Percentiles rank a stretch among this genome's conserved stretches.
These are phyloP conservation scores for Selenicereus undatus DNA, from an alignment of 148 eudicot species.

Conservation along the genomic window DNA sequence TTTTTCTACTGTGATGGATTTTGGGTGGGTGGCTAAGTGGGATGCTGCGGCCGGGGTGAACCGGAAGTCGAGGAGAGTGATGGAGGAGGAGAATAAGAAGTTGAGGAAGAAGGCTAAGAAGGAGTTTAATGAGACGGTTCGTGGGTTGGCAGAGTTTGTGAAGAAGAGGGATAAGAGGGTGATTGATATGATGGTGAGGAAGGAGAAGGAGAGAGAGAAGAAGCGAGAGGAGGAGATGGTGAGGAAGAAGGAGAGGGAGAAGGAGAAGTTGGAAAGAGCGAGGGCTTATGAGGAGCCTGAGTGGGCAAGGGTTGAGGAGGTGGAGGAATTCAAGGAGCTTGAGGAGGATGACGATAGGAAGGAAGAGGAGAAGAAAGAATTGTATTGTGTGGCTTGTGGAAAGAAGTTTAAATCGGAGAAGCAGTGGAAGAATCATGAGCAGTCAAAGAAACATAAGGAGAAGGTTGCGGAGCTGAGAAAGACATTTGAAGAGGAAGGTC, in stretches of 20 bases:
- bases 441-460: constrained; percentile 95
- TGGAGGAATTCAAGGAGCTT: constrained; percentile 30
- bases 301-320: constrained; percentile 74
- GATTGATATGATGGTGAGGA: constrained; percentile 84
- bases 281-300: constrained; percentile 65
- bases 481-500: constrained; percentile 58
- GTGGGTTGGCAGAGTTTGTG: constrained; percentile 91
- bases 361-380: constrained; percentile 58
- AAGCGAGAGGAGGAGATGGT: constrained; percentile 66
- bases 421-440: constrained; percentile 97
- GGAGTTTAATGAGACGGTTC: constrained; percentile 87
- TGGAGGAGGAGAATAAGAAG: constrained; percentile 99
- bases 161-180: constrained; percentile 99
- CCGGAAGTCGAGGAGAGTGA: constrained; percentile 73
- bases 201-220: constrained; percentile 82
- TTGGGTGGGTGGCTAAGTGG: constrained; percentile 79
- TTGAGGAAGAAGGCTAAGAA: constrained; percentile 80
- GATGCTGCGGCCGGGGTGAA: constrained; percentile 62
- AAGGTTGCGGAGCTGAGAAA: constrained; percentile 80
- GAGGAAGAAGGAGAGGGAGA: constrained; percentile 63
- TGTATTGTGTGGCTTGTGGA: constrained; percentile 83
- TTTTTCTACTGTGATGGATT: constrained; percentile 82
- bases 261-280: constrained; percentile 68
- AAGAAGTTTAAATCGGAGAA: constrained; percentile 97
- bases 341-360: constrained; percentile 40